Conservation (phyloP, 2,329 filamentous ascomycete genomes). For the Trichoderma sp. region DNA sequence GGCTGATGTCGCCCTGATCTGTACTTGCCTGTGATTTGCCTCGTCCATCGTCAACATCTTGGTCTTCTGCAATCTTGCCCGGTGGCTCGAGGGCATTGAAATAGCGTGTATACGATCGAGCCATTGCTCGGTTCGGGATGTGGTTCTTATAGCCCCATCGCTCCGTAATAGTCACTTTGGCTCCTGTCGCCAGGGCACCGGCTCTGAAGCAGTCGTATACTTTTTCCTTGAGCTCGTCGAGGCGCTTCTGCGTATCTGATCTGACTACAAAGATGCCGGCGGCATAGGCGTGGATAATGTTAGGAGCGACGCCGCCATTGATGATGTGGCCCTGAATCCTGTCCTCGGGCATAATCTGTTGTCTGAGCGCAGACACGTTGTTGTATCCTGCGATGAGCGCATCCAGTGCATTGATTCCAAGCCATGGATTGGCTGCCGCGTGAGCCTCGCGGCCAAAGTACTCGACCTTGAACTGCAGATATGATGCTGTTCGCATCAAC, state of each 20-base stretch:
- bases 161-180: conserved; percentile 44
- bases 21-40: conserved; percentile 56
- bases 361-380: conserved; percentile 52
- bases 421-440: conserved; percentile 57
- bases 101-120: conserved; percentile 46
- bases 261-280: conserved; percentile 49
- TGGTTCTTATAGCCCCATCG: conserved; percentile 54
- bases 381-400: conserved; percentile 53
- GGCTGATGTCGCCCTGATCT: conserved; percentile 61
- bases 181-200: conserved; percentile 47
- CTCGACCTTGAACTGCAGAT: conserved; percentile 50
- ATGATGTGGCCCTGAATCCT: conserved; percentile 54
- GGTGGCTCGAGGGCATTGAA: conserved; percentile 45
- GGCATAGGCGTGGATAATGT: conserved; percentile 56
- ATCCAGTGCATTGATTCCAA: conserved; percentile 60
- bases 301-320: conserved; percentile 53
- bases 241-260: conserved; percentile 44
- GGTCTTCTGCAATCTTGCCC: conserved; percentile 39
- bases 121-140: conserved; percentile 55
- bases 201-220: conserved; percentile 45
- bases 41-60: conserved; percentile 44
- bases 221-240: conserved; percentile 44
- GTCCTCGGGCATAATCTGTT: conserved; percentile 56
- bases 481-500: conserved; percentile 55
- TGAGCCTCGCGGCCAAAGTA: conserved; percentile 57